phyloP scores from a whole-genome alignment of 176 grass and related monocot genomes.

The sorghum (Sorghum bicolor) region Sorghum_bicolor_NCBIv3 NC_012879.2:8979501-8980000 shows the following conservation, averaged over 20 bases:
- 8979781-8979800: conserved; percentile 6
- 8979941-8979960: no score
- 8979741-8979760: conserved; percentile 6
- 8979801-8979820: conserved; percentile 93
- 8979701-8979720: conserved; percentile 85
- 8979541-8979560: neutral
- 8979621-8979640: conserved; percentile 26
- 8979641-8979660: conserved; percentile 85
- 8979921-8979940: neutral
- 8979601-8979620: neutral
- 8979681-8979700: conserved; percentile 80
- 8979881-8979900: conserved; percentile 23
- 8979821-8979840: conserved; percentile 81
- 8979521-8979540: neutral
- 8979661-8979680: conserved; percentile 62
- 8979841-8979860: conserved; percentile 94
- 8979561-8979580: neutral
- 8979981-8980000: conserved; percentile 74
- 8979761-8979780: neutral
- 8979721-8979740: conserved; percentile 87
- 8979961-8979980: neutral
- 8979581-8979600: neutral
- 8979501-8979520: neutral
- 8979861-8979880: conserved; percentile 65
- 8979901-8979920: neutral